Base-by-base conservation (phyloP, 805 yeast species). In the Pichia gijzeniarum region DNA sequence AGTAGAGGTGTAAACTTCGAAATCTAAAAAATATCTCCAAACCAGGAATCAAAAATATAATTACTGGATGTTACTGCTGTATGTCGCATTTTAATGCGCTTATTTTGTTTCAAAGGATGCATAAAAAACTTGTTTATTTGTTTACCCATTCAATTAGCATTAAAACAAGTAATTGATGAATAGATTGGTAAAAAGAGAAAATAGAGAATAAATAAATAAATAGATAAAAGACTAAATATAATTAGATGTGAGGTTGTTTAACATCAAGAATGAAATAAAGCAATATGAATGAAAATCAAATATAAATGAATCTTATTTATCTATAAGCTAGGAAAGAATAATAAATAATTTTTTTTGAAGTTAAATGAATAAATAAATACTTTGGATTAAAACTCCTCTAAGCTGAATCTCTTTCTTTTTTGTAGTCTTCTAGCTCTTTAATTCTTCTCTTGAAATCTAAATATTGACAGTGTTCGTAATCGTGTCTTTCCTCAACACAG, bases 381-480 rank as follows among this genome's bases (percentile, higher is more conserved):
- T n/a, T n/a, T 25, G 28, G 6, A 25, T 25, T 25, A 25, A 25
- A 25, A 25, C 6, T 7, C 10, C 28, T 5, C 13, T 30, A 30
- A 30, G 41, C 35, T 32, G 51, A 53, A 39, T 57, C 62, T 48
- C 68, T 55, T 47, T 58, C 53, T 40, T 60, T 74, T 61, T 79
- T 81, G 54, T 72, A 66, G 48, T 72, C 73, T 58, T 78, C 75
- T 63, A 84, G 70, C 67, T 83, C 90, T 60, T 79, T 72, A 48
- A 83, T 85, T 66, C 95, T 77, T 69, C 93, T 77, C 62, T 80
- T 74, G 69, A 82, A 85, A 61, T 87, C 95, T 63, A 80, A 64
- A 62, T 83, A 83, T 65, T 86, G 85, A 64, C 95, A 86, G 61
- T 84, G 84, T 64, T 86, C 95, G 72, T 89, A 87, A 35, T 59